Evolutionary conservation across 2,329 filamentous ascomycete genomes (phyloP).

Genomic region (Apiospora phragmitis): DNA sequence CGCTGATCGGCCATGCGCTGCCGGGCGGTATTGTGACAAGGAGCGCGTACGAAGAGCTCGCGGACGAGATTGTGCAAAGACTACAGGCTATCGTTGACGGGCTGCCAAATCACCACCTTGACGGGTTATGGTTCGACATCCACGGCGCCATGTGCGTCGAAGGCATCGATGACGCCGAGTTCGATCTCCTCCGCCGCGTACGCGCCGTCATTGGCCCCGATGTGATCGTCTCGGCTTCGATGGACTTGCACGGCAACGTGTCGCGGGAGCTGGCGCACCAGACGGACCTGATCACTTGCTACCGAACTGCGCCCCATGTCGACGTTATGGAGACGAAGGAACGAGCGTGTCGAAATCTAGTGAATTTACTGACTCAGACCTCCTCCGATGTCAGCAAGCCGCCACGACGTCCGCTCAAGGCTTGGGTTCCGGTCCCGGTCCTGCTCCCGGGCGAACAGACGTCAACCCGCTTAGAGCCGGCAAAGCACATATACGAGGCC

Average conservation of each 20-base stretch:
- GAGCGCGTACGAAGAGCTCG: conserved; percentile 46
- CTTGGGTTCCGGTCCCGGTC: conserved; percentile 53
- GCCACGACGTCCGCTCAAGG: conserved; percentile 45
- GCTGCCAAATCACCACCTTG: conserved; percentile 27
- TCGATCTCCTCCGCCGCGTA: conserved; percentile 46
- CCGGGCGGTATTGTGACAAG: conserved; percentile 49
- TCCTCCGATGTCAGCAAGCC: conserved; percentile 13
- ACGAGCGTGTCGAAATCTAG: conserved; percentile 50
- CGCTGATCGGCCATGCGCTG: conserved; percentile 51
- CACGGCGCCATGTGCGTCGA: conserved; percentile 58
- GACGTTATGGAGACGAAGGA: conserved; percentile 51
- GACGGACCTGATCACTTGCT: conserved; percentile 54
- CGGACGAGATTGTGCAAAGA: conserved; percentile 32
- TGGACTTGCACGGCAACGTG: conserved; percentile 58
- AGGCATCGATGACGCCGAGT: conserved; percentile 47
- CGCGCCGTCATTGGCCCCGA: conserved; percentile 44
- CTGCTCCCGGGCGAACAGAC: conserved; percentile 56
- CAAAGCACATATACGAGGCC: conserved; percentile 49
- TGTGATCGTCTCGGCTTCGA: conserved; percentile 52
- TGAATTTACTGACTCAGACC: conserved; percentile 36
- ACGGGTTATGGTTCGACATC: conserved; percentile 57
- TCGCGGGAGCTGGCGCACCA: conserved; percentile 48
- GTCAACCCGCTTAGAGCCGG: conserved; percentile 53
- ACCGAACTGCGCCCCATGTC: conserved; percentile 52
- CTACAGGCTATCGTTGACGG: conserved; percentile 16